Percentiles rank a stretch among this genome's conserved stretches.
phyloP scores from a whole-genome alignment of 495 filamentous ascomycete genomes.

The Opeltia flavorubescens region DNA sequence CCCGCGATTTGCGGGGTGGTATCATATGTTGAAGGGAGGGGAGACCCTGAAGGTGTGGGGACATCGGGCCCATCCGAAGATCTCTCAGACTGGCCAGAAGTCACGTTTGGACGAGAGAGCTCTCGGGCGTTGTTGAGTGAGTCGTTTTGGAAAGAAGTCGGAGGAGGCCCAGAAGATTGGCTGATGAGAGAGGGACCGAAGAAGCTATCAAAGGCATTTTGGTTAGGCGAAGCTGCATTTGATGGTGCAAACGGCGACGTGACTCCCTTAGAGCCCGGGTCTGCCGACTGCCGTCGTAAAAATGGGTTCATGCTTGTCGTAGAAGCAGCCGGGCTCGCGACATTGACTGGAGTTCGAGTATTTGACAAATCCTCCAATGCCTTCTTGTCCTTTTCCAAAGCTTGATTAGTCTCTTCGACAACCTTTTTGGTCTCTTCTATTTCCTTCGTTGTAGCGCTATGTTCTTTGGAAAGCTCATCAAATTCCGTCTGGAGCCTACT shows the following conservation, averaged over 20 bases:
- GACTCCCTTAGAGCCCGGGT: constrained; percentile 42
- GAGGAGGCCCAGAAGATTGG: constrained; percentile 31
- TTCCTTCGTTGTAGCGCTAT: constrained; percentile 31
- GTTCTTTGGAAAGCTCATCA: constrained; percentile 50
- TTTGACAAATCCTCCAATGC: constrained; percentile 20
- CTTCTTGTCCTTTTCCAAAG: no score
- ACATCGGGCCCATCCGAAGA: constrained; percentile 17
- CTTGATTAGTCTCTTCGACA: no score
- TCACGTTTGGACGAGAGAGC: constrained; percentile 23
- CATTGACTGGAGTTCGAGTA: constrained; percentile 6
- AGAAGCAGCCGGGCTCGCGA: constrained; percentile 32
- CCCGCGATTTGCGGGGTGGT: constrained; percentile 39
- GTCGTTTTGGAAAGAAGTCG: constrained; percentile 56
- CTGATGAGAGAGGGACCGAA: constrained; percentile 61
- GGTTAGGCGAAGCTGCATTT: constrained; percentile 33
- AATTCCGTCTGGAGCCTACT: constrained; percentile 73
- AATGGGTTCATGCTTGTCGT: constrained; percentile 77
- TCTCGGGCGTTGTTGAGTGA: constrained; percentile 23
- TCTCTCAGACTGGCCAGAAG: constrained; percentile 18
- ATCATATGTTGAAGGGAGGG: constrained; percentile 35
- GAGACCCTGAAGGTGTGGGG: constrained; percentile 48
- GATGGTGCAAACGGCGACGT: constrained; percentile 36
- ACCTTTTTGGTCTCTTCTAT: constrained; percentile 21
- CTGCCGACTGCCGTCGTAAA: constrained; percentile 57
- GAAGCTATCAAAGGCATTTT: constrained; percentile 74